Base-by-base conservation (phyloP, 1,284 basidiomycete genomes). In the Marasmius oreades region DNA sequence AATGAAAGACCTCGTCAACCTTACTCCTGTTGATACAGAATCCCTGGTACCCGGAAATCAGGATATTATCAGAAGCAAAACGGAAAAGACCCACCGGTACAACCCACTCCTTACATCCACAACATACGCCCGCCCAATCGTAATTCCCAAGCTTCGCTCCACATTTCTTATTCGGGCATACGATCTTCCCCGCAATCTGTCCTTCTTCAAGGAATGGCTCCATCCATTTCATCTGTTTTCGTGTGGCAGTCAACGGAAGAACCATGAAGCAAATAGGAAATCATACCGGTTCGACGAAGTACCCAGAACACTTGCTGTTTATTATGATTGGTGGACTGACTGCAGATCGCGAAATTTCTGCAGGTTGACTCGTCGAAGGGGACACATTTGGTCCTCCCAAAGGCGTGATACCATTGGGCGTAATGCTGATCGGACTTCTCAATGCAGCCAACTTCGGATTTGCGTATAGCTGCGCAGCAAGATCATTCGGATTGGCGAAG, bases 41-140 rank as follows among this genome's bases (percentile, higher is more conserved):
- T 18, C 39, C 39, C 39, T 42, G 5, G 11, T 8, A 6, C 8
- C 11, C 16, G n/a, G n/a, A 16, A 42, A 42, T 39, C 39, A n/a
- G 39, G 16, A n/a, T n/a, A 42, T n/a, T 11, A 2, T 7, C 3
- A 1, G 16, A n/a, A 8, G 26, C 36, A 54, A 18, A 48, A 33
- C 28, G 26, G 52, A 20, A 33, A 20, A 47, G 22, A 78, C 84
- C 66, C 66, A 93, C 92, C 24, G 93, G 93, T 5, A 86, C 87
- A 31, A 95, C 90, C 93, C 93, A 95, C 65, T 88, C 85, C 65
- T 87, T 89, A 67, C 95, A 98, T 22, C 90, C 90, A 70, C 95
- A 98, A 67, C 90, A 86, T 47, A 93, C 86, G 0, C 96, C 96
- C 3, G 95, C 93, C 96, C 96, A 99, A 70, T 97, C 95, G 68